phyloP scores from a whole-genome alignment of 129 eudicot genomes.

The Lactuca sativa region DNA sequence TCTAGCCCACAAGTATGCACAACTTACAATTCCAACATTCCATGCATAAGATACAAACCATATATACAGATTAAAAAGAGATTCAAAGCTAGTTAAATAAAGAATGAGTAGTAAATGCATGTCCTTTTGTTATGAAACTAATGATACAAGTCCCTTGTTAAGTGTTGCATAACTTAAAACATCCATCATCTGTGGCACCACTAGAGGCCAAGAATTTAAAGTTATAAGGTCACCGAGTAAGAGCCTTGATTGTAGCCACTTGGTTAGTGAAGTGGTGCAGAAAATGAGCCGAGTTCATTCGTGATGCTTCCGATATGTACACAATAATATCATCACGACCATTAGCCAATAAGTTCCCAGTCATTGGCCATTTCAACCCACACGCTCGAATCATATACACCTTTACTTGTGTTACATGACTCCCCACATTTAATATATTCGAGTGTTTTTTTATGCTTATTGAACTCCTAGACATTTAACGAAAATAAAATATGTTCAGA shows the following conservation, averaged over 20 bases:
- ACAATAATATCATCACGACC: conserved; percentile 59
- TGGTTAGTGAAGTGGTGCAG: conserved; percentile 47
- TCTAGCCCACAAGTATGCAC: conserved; percentile 55
- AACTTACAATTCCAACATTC: not conserved
- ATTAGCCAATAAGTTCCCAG: conserved; percentile 58
- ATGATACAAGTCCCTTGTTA: conserved; percentile 56
- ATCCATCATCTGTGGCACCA: conserved; percentile 54
- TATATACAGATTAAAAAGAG: too few species aligned
- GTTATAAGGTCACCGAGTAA: conserved; percentile 74
- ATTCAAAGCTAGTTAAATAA: not conserved
- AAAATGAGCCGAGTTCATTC: conserved; percentile 45
- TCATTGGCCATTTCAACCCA: conserved; percentile 64
- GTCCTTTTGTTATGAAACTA: conserved; percentile 52
- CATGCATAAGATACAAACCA: conserved; percentile 11
- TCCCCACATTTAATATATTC: too few species aligned
- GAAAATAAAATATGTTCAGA: too few species aligned
- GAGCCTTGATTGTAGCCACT: conserved; percentile 59
- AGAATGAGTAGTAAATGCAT: conserved; percentile 44
- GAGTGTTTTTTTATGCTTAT: too few species aligned
- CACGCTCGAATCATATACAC: conserved; percentile 42
- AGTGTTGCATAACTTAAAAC: conserved; percentile 60
- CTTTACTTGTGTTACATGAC: conserved; percentile 27
- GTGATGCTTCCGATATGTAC: conserved; percentile 59
- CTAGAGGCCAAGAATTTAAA: conserved; percentile 54
- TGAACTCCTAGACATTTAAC: too few species aligned